phyloP scores from a whole-genome alignment of 768 basidiomycete genomes.

The Pholiota molesta region DNA sequence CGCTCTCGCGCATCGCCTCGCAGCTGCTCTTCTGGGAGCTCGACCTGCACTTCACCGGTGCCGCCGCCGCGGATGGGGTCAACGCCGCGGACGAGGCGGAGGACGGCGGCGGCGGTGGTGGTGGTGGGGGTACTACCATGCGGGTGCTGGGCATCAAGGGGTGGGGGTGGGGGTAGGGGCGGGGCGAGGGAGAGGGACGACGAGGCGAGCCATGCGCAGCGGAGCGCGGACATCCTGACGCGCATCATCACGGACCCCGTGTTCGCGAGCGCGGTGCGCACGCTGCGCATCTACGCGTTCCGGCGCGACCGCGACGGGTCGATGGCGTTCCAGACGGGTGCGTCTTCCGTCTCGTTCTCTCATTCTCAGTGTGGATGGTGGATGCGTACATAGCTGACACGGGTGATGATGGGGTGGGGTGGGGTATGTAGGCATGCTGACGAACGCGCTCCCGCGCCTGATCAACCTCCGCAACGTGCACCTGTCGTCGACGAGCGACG shows the following conservation, averaged over 20 bases:
- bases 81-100: neutral
- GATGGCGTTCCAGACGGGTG: conserved; percentile 69
- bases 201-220: conserved; percentile 58
- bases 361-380: neutral
- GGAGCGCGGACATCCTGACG: conserved; percentile 72
- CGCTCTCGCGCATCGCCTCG: conserved; percentile 68
- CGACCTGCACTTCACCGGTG: conserved; percentile 60
- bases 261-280: conserved; percentile 61
- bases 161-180: neutral
- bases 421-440: conserved; percentile 74
- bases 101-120: no score
- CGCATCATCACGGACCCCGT: conserved; percentile 61
- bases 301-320: conserved; percentile 48
- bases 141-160: no score
- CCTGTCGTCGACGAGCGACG: conserved; percentile 58
- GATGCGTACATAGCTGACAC: no score
- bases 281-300: conserved; percentile 61
- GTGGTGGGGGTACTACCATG: no score
- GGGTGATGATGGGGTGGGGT: no score
- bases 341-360: neutral
- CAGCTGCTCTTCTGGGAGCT: conserved; percentile 67
- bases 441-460: conserved; percentile 68
- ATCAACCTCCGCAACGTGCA: conserved; percentile 61
- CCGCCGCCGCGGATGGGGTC: conserved; percentile 22
- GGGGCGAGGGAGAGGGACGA: conserved; percentile 31